A percentile compares a stretch with the other conserved stretches of the same genome.
phyloP scores from a whole-genome alignment of 2,329 filamentous ascomycete genomes.

The Beauveria bassiana region DNA sequence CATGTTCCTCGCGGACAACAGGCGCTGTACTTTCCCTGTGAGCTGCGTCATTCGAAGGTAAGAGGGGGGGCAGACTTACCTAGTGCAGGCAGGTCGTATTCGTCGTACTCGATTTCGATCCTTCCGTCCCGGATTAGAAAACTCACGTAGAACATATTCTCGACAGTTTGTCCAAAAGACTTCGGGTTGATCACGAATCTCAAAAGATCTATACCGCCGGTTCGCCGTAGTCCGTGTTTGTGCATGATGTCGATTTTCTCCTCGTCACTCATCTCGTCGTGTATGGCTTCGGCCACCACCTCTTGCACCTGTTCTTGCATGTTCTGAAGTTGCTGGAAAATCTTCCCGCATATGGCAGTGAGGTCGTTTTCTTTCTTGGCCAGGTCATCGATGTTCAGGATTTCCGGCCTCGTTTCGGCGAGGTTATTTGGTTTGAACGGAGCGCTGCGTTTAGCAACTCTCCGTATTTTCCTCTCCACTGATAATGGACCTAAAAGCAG shows the following conservation, averaged over 20 bases:
- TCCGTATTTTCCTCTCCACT: slow-evolving; percentile 74
- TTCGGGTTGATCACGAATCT: slow-evolving; percentile 83
- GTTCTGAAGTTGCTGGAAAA: slow-evolving; percentile 53
- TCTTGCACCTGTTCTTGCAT: slow-evolving; percentile 40
- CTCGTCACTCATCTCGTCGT: slow-evolving; percentile 39
- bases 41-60: not conserved
- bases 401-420: slow-evolving; percentile 67
- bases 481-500: slow-evolving; percentile 87
- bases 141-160: slow-evolving; percentile 94
- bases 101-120: slow-evolving; percentile 66
- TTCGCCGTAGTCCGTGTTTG: slow-evolving; percentile 55
- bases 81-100: slow-evolving; percentile 67
- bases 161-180: slow-evolving; percentile 89
- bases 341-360: slow-evolving; percentile 69
- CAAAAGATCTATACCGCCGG: slow-evolving; percentile 70
- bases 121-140: slow-evolving; percentile 86
- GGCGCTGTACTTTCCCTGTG: slow-evolving; percentile 21
- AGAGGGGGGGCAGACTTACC: slow-evolving; percentile 47
- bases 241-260: slow-evolving; percentile 50
- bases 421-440: slow-evolving; percentile 61
- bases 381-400: slow-evolving; percentile 67
- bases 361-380: slow-evolving; percentile 72
- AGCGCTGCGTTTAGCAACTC: slow-evolving; percentile 61
- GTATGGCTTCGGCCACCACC: slow-evolving; percentile 34
- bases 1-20: slow-evolving; percentile 35